Evolutionary conservation across 805 yeast genomes (phyloP), one percentile per base, ranked within the genome.

Genomic region (Ogataea corticis): DNA sequence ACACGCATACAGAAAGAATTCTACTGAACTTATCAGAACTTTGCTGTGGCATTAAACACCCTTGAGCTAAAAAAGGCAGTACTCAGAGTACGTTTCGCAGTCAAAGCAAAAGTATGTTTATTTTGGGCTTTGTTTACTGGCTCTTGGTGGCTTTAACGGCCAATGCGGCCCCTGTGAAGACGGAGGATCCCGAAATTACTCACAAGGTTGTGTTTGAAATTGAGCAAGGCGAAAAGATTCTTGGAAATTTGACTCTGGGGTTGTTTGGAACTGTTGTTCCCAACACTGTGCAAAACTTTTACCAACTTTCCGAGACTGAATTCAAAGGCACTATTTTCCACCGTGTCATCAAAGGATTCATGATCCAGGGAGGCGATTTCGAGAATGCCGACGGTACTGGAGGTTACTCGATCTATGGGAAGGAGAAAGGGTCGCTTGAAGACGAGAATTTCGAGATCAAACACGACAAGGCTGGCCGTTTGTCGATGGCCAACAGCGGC

Each of bases 341-440:
- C 68, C 76, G 91, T 49, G 80, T 89, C 41, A 83, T 86, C 51
- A 73, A 79, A 35, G 75, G 76, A 45, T 87, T 86, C 63, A 82
- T 87, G 85, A 76, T 90, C 55, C 96, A 87, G 69, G 96, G 96
- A 46, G 97, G 97, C 51, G 92, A 88, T 66, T 82, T 84, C 62
- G 82, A 85, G 53, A 76, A 74, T 19, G 67, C 66, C 32, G 72
- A 75, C 54, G 91, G 92, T 13, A 73, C 79, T 44, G 96, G 95
- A 19, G 96, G 97, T 12, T 73, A 74, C 55, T 85, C 95, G 21
- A 83, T 88, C 56, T 86, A 81, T 66, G 96, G 96, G 25, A 70
- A 70, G 45, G 75, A 73, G 58, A 30, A 30, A 11, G 66, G 68
- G 7, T 57, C 63, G 0, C 83, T 89, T 59, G 74, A 71, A 3